Conservation (phyloP, 768 basidiomycete genomes). For the Lactifluus hygrophoroides region DNA sequence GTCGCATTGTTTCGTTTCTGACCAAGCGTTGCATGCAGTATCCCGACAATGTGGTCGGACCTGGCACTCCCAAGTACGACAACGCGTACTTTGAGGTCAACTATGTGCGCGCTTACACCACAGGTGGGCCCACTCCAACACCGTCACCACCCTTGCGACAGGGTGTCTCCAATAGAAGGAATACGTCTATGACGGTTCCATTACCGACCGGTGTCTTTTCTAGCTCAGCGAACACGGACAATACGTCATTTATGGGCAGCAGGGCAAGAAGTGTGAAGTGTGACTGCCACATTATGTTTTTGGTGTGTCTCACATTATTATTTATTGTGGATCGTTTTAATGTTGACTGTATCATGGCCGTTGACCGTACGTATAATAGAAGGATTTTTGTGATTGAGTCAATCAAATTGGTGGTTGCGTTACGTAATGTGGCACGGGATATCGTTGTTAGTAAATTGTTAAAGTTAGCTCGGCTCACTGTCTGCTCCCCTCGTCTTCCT, state of each 20-base stretch:
- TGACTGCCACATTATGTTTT: not conserved
- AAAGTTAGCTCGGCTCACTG: too few species aligned
- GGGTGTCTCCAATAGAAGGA: constrained; percentile 1
- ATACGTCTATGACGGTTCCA: not conserved
- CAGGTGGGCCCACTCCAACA: constrained; percentile 21
- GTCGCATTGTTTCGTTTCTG: not conserved
- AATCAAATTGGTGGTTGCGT: too few species aligned
- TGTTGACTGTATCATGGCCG: too few species aligned
- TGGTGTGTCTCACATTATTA: constrained; percentile 5
- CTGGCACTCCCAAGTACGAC: constrained; percentile 47
- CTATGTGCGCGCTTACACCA: constrained; percentile 54
- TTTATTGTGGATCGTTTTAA: too few species aligned
- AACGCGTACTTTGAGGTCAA: constrained; percentile 60
- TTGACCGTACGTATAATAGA: too few species aligned
- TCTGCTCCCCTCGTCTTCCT: too few species aligned
- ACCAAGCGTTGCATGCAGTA: constrained; percentile 28
- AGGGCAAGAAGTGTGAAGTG: not conserved
- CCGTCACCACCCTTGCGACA: constrained; percentile 13
- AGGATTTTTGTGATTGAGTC: too few species aligned
- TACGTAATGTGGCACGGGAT: too few species aligned
- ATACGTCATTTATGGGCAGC: not conserved
- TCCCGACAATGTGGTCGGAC: constrained; percentile 45
- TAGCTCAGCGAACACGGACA: not conserved
- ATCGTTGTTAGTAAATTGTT: too few species aligned
- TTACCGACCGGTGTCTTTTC: constrained; percentile 4